Evolutionary conservation across 1,284 basidiomycete genomes (phyloP).

Genomic region (Heliocybe sulcata): DNA sequence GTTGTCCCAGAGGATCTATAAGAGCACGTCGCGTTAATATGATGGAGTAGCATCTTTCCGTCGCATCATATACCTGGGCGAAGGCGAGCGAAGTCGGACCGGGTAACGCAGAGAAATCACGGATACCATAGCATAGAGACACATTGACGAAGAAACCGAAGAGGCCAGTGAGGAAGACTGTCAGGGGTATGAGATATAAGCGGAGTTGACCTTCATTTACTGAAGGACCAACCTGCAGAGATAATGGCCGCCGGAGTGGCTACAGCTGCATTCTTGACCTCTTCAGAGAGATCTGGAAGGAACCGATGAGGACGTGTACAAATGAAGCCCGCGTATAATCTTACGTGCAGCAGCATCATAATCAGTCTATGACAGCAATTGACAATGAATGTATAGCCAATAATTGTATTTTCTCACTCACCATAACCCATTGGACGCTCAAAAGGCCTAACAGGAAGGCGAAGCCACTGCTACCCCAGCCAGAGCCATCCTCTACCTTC

Average conservation of each 20-base stretch:
- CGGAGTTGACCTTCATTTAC: neutral
- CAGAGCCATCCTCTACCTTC: slow-evolving; percentile 13
- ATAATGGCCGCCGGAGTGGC: slow-evolving; percentile 14
- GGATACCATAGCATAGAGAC: slow-evolving; percentile 13
- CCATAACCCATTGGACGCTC: slow-evolving; percentile 17
- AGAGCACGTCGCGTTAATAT: neutral
- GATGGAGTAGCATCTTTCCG: too few relatives aligned
- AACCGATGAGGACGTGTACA: neutral
- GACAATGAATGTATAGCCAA: neutral
- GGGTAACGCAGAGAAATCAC: slow-evolving; percentile 11
- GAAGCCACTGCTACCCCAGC: slow-evolving; percentile 13
- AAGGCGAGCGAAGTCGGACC: slow-evolving; percentile 14
- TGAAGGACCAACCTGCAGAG: slow-evolving; percentile 7
- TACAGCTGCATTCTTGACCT: slow-evolving; percentile 15
- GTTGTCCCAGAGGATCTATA: slow-evolving; percentile 15
- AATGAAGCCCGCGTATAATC: neutral
- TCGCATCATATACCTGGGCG: slow-evolving; percentile 8
- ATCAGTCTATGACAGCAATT: slow-evolving; percentile 11
- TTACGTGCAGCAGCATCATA: slow-evolving; percentile 15
- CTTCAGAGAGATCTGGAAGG: slow-evolving; percentile 13
- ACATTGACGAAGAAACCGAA: slow-evolving; percentile 15
- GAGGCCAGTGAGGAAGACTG: slow-evolving; percentile 10
- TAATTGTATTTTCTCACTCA: neutral
- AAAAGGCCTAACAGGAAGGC: slow-evolving; percentile 14
- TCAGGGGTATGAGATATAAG: neutral